Evolutionary conservation across 768 basidiomycete species (phyloP), one percentile per base, ranked within the genome.

Genomic region (Fibroporia radiculosa): DNA sequence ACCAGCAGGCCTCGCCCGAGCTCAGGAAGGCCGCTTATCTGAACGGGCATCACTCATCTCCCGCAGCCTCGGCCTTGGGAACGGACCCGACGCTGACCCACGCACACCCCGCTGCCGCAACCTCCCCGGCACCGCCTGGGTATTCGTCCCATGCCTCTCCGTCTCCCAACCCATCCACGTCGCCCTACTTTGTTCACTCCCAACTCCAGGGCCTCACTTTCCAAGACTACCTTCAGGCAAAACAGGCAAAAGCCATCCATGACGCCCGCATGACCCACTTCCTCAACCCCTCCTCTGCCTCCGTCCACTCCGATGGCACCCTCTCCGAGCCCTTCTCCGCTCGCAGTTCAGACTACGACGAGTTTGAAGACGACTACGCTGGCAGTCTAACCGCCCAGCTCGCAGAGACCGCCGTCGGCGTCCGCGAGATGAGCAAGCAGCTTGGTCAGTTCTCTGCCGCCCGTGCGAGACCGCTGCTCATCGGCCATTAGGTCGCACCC

Each of bases 391-490:
- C 96, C 5, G 84, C 78, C 59, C 90, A 93, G 54, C 73, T 99
- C 12, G 96, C 95, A 6, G 95, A 95, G 68, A 99, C 96, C 16
- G 96, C 96, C 14, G 89, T 92, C 11, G 87, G 92, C 29, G 96
- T 99, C 10, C 77, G 96, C 38, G 96, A 99, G 66, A 93, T 97
- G 92, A 95, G 92, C 78, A 95, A 95, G 64, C 90, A 95, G 63
- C 82, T 99, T 14, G 96, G 95, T 91, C 55, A 58, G 74, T 67
- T 23, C 50, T 38, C 19, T 24, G 34, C 22, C n/a, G n/a, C 24
- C n/a, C 4, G 13, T 27, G 13, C 24, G 10, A 8, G 22, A 24
- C 8, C 25, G 24, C 25, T 27, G 39, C 12, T 26, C 23, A 23
- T 26, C 22, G 22, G 19, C 47, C 38, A 43, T 36, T 56, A 97